phyloP scores from a whole-genome alignment of 2,329 filamentous ascomycete genomes.

The Pseudocercospora musae region DNA sequence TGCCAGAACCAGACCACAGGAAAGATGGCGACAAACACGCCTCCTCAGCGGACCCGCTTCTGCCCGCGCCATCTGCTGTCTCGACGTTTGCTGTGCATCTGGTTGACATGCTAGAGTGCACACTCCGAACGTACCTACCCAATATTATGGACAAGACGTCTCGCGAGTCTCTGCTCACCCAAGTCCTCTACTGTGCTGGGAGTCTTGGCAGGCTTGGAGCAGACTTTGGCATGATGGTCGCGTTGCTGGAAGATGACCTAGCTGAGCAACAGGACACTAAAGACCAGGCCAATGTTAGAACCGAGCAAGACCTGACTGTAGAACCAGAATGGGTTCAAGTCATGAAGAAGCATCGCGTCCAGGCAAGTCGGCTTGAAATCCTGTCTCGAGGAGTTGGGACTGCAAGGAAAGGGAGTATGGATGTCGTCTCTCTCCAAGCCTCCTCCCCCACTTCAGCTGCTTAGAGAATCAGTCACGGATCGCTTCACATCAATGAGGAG shows the following conservation, averaged over 20 bases:
- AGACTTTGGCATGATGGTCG: slow-evolving; percentile 87
- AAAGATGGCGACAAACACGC: not conserved
- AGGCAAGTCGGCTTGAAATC: slow-evolving; percentile 59
- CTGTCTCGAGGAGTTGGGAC: slow-evolving; percentile 34
- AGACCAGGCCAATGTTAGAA: slow-evolving; percentile 54
- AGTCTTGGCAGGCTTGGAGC: slow-evolving; percentile 86
- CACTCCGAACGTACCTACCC: slow-evolving; percentile 71
- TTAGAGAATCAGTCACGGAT: not conserved
- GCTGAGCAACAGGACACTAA: slow-evolving; percentile 44
- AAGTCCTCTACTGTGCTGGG: slow-evolving; percentile 88
- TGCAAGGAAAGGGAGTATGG: slow-evolving; percentile 52
- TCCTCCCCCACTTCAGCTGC: slow-evolving; percentile 12
- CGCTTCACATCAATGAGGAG: not conserved
- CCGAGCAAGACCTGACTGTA: slow-evolving; percentile 43
- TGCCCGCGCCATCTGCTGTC: slow-evolving; percentile 69
- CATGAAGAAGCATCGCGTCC: slow-evolving; percentile 79
- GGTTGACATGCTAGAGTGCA: slow-evolving; percentile 74
- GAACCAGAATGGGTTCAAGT: slow-evolving; percentile 78
- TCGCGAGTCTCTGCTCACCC: slow-evolving; percentile 83
- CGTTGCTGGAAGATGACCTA: slow-evolving; percentile 53
- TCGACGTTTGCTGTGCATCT: slow-evolving; percentile 82
- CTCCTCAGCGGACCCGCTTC: slow-evolving; percentile 35
- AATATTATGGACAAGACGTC: slow-evolving; percentile 76
- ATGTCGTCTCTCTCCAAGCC: slow-evolving; percentile 42
- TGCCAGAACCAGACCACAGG: slow-evolving; percentile 34